Conservation (phyloP, 352 stramenopile genomes). For the Globisporangium nodosum region DNA sequence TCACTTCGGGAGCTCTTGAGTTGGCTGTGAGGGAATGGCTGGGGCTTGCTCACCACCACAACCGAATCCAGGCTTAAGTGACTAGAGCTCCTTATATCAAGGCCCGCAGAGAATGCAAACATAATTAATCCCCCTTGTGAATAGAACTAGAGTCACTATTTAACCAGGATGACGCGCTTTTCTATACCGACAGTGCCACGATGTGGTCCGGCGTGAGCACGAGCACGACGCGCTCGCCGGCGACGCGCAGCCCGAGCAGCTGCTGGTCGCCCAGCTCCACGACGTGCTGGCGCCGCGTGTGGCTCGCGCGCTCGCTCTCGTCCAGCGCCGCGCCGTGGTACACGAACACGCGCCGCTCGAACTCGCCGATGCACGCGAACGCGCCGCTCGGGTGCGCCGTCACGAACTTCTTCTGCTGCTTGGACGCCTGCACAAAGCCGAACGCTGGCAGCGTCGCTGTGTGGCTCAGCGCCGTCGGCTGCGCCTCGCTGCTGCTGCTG, state of each 20-base stretch:
- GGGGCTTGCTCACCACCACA: not conserved
- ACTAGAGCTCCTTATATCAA: too few species aligned
- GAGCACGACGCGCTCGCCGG: conserved; percentile 35
- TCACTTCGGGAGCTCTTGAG: not conserved
- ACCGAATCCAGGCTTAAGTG: not conserved
- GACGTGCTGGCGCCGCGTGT: conserved; percentile 64
- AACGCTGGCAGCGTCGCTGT: conserved; percentile 64
- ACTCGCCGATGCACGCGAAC: conserved; percentile 74
- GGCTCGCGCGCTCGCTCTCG: conserved; percentile 21
- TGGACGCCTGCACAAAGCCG: conserved; percentile 83
- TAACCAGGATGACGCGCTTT: not conserved
- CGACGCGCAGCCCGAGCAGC: conserved; percentile 51
- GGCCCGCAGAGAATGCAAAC: too few species aligned
- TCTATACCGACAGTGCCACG: conserved; percentile 23
- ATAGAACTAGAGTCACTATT: not conserved
- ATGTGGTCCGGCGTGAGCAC: conserved; percentile 49
- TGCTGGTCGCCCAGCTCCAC: conserved; percentile 64
- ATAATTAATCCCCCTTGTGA: too few species aligned
- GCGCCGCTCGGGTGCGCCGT: conserved; percentile 38
- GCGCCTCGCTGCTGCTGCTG: conserved; percentile 5
- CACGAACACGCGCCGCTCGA: conserved; percentile 71
- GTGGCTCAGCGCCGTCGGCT: conserved; percentile 33
- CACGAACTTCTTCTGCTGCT: conserved; percentile 86
- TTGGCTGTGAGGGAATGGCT: not conserved
- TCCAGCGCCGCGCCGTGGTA: conserved; percentile 40